A percentile compares a stretch with the other conserved stretches of the same genome.
These are phyloP conservation scores for Blastocrithidia nonstop DNA, from an alignment of 208 protist species.

Conservation along the genomic window DNA sequence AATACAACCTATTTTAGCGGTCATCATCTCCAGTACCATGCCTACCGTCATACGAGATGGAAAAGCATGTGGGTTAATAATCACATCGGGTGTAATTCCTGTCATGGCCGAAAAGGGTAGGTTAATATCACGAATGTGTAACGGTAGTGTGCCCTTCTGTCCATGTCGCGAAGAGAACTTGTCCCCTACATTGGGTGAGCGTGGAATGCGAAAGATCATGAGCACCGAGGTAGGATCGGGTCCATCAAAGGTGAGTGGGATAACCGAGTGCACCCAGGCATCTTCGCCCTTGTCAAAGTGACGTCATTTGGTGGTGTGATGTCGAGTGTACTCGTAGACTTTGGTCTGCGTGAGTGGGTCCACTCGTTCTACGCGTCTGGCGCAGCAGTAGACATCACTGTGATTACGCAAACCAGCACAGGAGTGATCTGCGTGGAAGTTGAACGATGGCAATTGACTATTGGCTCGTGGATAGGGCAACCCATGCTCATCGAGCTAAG, in stretches of 20 bases:
- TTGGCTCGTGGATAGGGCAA: slow-evolving; percentile 51
- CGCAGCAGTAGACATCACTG: slow-evolving; percentile 71
- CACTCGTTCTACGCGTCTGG: slow-evolving; percentile 49
- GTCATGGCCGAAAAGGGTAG: slow-evolving; percentile 89
- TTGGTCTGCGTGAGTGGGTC: slow-evolving; percentile 61
- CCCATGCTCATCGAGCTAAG: slow-evolving; percentile 51
- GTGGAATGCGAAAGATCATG: slow-evolving; percentile 81
- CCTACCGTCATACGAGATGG: slow-evolving; percentile 99
- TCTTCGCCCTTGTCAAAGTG: slow-evolving; percentile 86
- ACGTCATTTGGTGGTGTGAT: slow-evolving; percentile 72
- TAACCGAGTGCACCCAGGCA: slow-evolving; percentile 79
- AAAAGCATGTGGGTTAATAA: slow-evolving; percentile 99
- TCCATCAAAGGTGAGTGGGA: slow-evolving; percentile 72
- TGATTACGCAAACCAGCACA: slow-evolving; percentile 47
- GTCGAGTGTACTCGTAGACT: slow-evolving; percentile 70
- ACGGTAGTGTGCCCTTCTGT: slow-evolving; percentile 97
- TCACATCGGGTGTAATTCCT: slow-evolving; percentile 97
- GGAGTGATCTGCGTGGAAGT: slow-evolving; percentile 66
- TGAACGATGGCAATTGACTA: slow-evolving; percentile 35
- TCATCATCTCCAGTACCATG: slow-evolving; percentile 97
- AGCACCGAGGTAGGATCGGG: slow-evolving; percentile 67
- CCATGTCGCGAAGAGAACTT: slow-evolving; percentile 99
- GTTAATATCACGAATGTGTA: slow-evolving; percentile 88
- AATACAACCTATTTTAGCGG: slow-evolving; percentile 90
- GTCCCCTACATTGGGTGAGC: slow-evolving; percentile 98